Evolutionary conservation across 345 rosid genomes (phyloP), one percentile per base, ranked within the genome.

Genomic region (Hypericum perforatum): DNA sequence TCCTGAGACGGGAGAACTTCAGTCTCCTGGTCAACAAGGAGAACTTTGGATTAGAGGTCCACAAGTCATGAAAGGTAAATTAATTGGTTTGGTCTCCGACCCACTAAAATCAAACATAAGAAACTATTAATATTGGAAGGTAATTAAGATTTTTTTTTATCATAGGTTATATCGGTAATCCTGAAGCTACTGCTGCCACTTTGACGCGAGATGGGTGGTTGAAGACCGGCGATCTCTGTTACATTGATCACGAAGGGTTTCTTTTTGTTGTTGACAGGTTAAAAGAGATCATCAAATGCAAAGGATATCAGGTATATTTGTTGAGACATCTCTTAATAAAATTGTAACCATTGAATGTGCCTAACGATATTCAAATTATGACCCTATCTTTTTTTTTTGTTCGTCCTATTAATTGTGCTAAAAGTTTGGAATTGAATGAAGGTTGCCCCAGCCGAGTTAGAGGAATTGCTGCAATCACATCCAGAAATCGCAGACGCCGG

Each of bases 401-500:
- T 22, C 32, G 32, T 22, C 32, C 32, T 4, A 22, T 4, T 22
- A 22, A 22, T 1, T 22, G 32, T 22, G 32, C 32, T 22, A 22
- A 22, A 53, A 8, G 5, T 16, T 13, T 39, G 0, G 12, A 13
- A 12, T 43, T 11, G 3, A n/a, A 5, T 53, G 12, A 62, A 77
- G 83, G 86, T 80, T 39, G 70, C 81, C 54, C 83, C 79, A 7
- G 83, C 86, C 58, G 83, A 81, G 44, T 44, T 75, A 11, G 83
- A 80, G 47, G 75, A 76, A 46, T 36, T 78, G 63, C 65, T 77
- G 15, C 74, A 63, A 12, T 49, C 79, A 47, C 77, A 75, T 61
- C 74, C 65, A 0, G 72, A 73, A 40, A 75, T 80, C 48, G 63
- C 57, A 14, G 86, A 78, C 60, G 86, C 81, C 6, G 81, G 80